phyloP scores from a whole-genome alignment of 176 grass and related monocot species.

The Pontederia paniculata region DNA sequence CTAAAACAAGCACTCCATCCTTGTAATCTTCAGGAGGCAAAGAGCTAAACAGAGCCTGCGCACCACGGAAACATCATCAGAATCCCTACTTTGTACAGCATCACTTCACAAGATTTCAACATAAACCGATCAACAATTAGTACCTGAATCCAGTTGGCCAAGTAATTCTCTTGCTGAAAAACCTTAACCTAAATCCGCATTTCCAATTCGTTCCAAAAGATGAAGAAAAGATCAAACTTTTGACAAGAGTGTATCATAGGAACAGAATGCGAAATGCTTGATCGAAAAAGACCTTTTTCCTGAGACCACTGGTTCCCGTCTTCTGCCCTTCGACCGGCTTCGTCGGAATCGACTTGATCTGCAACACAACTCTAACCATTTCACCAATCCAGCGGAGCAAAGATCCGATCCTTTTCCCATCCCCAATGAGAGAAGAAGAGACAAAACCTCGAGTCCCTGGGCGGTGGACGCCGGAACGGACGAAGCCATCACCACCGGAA shows the following conservation, averaged over 20 bases:
- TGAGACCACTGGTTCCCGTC: conserved; percentile 78
- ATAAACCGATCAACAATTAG: conserved; percentile 8
- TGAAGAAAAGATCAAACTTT: neutral
- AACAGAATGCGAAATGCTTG: neutral
- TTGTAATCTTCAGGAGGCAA: conserved; percentile 66
- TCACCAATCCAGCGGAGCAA: conserved; percentile 1
- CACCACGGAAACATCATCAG: conserved; percentile 8
- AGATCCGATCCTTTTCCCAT: neutral
- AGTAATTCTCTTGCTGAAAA: conserved; percentile 79
- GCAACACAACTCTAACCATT: conserved; percentile 9
- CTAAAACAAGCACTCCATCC: conserved; percentile 58
- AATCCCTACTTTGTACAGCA: no score
- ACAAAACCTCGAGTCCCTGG: conserved; percentile 36
- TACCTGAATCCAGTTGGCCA: conserved; percentile 98
- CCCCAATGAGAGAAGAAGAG: neutral
- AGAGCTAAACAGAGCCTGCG: conserved; percentile 81
- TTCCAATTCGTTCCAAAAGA: conserved; percentile 1
- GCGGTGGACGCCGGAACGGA: conserved; percentile 27
- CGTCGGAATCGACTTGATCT: conserved; percentile 55
- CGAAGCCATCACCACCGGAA: conserved; percentile 30
- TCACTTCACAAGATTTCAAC: neutral
- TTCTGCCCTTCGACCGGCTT: conserved; percentile 80
- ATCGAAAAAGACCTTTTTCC: conserved; percentile 50
- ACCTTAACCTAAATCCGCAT: conserved; percentile 57
- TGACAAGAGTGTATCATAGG: no score